These are phyloP conservation scores for Cucumis sativus DNA, from an alignment of 306 rosid species.

Conservation along the genomic window DNA sequence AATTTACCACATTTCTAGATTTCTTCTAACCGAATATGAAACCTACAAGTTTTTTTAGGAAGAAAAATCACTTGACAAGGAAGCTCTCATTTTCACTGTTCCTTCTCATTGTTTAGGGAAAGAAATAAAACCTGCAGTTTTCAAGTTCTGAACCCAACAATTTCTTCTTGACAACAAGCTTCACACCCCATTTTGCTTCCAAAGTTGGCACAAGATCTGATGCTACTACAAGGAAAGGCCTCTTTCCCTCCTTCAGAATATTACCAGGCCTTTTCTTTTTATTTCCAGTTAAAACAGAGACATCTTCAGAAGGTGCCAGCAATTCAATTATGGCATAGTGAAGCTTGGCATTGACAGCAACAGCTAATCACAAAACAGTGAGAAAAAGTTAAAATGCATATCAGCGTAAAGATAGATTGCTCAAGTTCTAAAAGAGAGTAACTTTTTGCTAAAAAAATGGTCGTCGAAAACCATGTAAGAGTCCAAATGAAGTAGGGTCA, in stretches of 20 bases:
- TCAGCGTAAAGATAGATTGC: neutral
- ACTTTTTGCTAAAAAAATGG: neutral
- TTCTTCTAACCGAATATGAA: neutral
- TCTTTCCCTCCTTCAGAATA: constrained; percentile 61
- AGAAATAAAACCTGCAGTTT: constrained; percentile 61
- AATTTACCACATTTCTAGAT: neutral
- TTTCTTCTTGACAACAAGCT: constrained; percentile 50
- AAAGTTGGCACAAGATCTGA: constrained; percentile 74
- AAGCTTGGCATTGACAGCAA: constrained; percentile 89
- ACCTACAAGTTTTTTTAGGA: constrained; percentile 60
- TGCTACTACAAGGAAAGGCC: constrained; percentile 71
- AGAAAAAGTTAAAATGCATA: neutral
- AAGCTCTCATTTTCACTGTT: neutral
- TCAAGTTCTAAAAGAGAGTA: neutral
- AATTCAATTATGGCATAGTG: constrained; percentile 83
- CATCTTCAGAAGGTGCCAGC: constrained; percentile 31
- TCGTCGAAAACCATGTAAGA: neutral
- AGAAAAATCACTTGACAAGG: neutral
- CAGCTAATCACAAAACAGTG: constrained; percentile 42
- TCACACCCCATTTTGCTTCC: constrained; percentile 84
- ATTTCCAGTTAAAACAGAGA: constrained; percentile 36
- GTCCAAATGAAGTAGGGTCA: neutral
- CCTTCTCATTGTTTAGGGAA: constrained; percentile 1
- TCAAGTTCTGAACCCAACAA: constrained; percentile 75
- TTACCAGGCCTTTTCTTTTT: constrained; percentile 47